phyloP scores from a whole-genome alignment of 2,329 filamentous ascomycete genomes.

The Fragosphaeria purpurea region DNA sequence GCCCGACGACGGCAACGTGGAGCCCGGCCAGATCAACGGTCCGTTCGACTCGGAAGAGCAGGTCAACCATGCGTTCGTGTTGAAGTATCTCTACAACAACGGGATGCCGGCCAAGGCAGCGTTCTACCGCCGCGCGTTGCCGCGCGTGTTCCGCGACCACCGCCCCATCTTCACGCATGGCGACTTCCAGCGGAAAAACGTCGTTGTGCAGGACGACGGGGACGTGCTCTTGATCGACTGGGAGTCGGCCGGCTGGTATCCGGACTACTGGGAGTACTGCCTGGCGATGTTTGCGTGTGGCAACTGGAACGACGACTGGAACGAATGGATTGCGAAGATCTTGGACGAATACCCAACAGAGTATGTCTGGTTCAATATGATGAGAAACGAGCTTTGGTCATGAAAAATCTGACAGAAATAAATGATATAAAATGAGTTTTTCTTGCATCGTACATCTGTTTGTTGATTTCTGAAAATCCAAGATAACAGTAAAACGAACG shows the following conservation, averaged over 20 bases:
- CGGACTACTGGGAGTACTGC: background rate
- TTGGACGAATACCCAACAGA: background rate
- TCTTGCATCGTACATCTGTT: too few species aligned
- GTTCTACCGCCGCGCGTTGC: background rate
- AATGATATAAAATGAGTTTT: too few species aligned
- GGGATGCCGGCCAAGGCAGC: background rate
- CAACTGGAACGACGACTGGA: background rate
- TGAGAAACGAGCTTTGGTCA: background rate
- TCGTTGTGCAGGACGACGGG: background rate
- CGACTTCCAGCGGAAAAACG: background rate
- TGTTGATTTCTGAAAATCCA: too few species aligned
- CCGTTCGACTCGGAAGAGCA: background rate
- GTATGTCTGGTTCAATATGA: background rate
- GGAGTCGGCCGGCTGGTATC: background rate
- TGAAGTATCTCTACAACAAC: background rate
- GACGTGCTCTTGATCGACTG: background rate
- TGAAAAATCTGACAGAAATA: background rate
- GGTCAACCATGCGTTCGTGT: background rate
- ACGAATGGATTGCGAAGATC: background rate
- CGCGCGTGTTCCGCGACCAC: background rate
- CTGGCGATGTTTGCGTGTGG: background rate
- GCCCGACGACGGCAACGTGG: background rate
- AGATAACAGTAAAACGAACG: too few species aligned
- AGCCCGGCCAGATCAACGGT: background rate
- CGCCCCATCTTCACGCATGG: background rate